Evolutionary conservation across 768 basidiomycete species (phyloP).

Genomic region (Cystoderma amianthinum): DNA sequence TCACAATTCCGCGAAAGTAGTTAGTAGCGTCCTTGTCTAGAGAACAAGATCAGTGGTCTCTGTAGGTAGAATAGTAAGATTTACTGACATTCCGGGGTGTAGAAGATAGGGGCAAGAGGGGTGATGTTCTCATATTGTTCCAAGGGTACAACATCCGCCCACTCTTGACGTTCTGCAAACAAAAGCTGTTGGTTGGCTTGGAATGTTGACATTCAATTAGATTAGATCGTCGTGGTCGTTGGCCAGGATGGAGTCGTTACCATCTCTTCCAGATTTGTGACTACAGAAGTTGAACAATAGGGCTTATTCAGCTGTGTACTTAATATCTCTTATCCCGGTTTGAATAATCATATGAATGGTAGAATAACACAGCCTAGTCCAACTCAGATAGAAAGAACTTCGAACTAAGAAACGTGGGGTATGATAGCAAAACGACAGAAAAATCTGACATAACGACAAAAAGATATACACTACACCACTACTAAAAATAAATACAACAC

Average conservation of each 20-base stretch:
- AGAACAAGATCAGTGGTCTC: not conserved
- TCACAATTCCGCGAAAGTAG: slow-evolving; percentile 84
- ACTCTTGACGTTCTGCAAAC: slow-evolving; percentile 63
- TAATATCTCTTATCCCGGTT: not conserved
- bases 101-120: slow-evolving; percentile 90
- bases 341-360: slow-evolving; percentile 1
- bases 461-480: slow-evolving; percentile 7
- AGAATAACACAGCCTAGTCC: slow-evolving; percentile 7
- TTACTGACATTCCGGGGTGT: slow-evolving; percentile 76
- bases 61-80: not conserved
- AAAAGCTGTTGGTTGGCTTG: slow-evolving; percentile 13
- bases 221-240: not conserved
- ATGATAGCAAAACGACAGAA: slow-evolving; percentile 9
- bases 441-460: slow-evolving; percentile 7
- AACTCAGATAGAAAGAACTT: not conserved
- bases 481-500: slow-evolving; percentile 8
- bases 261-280: too few relatives aligned
- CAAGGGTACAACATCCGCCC: slow-evolving; percentile 76
- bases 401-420: slow-evolving; percentile 5
- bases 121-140: slow-evolving; percentile 73
- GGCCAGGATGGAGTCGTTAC: not conserved
- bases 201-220: not conserved
- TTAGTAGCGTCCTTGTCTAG: slow-evolving; percentile 90
- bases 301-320: not conserved
- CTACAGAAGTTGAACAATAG: not conserved